A percentile compares a stretch with the other conserved stretches of the same genome.
phyloP scores from a whole-genome alignment of 805 yeast genomes.

The Metschnikowia shivogae region DNA sequence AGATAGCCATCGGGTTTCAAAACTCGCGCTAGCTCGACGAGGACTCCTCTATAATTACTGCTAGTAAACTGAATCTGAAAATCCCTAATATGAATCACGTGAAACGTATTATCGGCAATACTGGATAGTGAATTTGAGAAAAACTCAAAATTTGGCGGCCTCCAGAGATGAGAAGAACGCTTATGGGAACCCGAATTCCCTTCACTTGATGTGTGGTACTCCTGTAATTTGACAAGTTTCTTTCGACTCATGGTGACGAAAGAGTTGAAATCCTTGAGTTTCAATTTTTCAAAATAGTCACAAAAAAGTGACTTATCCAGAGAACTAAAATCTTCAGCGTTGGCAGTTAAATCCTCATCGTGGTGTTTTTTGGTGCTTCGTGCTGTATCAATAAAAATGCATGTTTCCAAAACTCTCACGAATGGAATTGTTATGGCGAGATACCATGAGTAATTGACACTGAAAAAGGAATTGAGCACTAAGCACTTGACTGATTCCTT shows the following conservation, averaged over 20 bases:
- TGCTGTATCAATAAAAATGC: constrained; percentile 25
- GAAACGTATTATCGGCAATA: constrained; percentile 28
- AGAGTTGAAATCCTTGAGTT: constrained; percentile 8
- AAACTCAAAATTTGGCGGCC: constrained; percentile 17
- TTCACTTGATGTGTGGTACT: neutral
- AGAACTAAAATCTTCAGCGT: constrained; percentile 2
- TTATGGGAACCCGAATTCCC: neutral
- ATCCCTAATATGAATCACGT: constrained; percentile 36
- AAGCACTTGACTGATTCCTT: constrained; percentile 29
- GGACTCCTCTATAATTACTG: constrained; percentile 22
- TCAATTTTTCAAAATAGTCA: constrained; percentile 8
- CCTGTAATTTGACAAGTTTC: constrained; percentile 13
- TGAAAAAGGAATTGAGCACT: constrained; percentile 29
- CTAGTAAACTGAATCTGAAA: constrained; percentile 29
- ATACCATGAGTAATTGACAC: constrained; percentile 37
- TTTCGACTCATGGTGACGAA: constrained; percentile 10
- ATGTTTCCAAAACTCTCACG: constrained; percentile 32
- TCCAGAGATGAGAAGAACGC: neutral
- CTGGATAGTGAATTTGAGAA: constrained; percentile 21
- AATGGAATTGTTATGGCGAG: constrained; percentile 36
- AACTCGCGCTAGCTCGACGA: constrained; percentile 34
- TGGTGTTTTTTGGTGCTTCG: neutral
- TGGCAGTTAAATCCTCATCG: neutral
- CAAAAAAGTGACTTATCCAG: constrained; percentile 9
- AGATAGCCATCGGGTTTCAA: constrained; percentile 33